Conservation (phyloP, 2,329 filamentous ascomycete genomes). For the Gliomastix tumulicola region DNA sequence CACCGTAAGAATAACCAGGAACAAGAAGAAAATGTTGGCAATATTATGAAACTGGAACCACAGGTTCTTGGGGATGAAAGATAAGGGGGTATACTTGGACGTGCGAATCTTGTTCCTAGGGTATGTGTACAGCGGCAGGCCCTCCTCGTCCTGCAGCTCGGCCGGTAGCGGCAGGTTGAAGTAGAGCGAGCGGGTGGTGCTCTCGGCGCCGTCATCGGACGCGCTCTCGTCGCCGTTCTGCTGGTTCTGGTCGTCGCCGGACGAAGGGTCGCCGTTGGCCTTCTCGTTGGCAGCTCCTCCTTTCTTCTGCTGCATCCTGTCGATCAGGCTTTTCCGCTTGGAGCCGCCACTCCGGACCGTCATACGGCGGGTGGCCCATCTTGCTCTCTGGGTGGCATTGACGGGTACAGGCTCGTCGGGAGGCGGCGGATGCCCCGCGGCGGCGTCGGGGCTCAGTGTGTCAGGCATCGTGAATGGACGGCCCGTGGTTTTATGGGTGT, state of each 20-base stretch:
- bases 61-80: conserved; percentile 92
- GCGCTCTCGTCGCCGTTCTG: conserved; percentile 25
- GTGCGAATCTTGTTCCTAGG: conserved; percentile 95
- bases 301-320: conserved; percentile 62
- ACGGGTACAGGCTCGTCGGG: conserved; percentile 11
- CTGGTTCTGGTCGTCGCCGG: conserved; percentile 17
- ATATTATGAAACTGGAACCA: conserved; percentile 99
- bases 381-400: conserved; percentile 60
- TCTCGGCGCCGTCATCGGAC: conserved; percentile 29
- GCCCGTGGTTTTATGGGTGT: too few species aligned
- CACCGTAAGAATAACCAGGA: conserved; percentile 90
- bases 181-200: conserved; percentile 57
- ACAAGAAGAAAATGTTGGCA: conserved; percentile 97
- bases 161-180: conserved; percentile 80
- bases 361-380: conserved; percentile 94
- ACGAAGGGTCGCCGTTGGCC: conserved; percentile 36
- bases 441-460: conserved; percentile 16
- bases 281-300: conserved; percentile 56
- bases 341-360: conserved; percentile 65
- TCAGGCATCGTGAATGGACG: conserved; percentile 23
- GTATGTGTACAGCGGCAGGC: conserved; percentile 62
- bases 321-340: conserved; percentile 79
- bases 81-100: conserved; percentile 92
- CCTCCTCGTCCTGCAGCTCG: conserved; percentile 72
- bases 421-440: conserved; percentile 5